These are phyloP conservation scores for Penicillium sp. DNA, from an alignment of 2,329 filamentous ascomycete species.

Conservation along the genomic window DNA sequence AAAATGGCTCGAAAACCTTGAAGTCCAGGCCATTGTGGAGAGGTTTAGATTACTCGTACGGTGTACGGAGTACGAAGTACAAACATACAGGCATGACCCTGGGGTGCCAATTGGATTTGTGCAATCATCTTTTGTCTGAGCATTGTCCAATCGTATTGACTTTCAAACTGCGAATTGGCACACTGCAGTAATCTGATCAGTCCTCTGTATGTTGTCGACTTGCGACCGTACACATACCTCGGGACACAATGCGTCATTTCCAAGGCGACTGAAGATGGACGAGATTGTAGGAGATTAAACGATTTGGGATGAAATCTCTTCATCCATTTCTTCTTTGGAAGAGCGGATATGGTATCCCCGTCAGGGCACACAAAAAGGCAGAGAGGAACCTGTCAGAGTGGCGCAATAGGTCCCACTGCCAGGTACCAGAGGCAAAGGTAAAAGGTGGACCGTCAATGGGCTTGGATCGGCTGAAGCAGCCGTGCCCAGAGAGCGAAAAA, in stretches of 20 bases:
- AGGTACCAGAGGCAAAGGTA: conserved; percentile 1
- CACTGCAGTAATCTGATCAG: conserved; percentile 2
- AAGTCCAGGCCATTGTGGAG: conserved; percentile 8
- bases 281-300: not conserved
- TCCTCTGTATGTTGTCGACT: not conserved
- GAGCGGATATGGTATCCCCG: not conserved
- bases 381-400: no score
- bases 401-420: not conserved
- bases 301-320: not conserved
- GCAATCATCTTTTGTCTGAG: not conserved
- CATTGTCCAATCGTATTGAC: conserved; percentile 1
- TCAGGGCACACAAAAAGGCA: no score
- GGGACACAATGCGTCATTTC: not conserved
- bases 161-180: conserved; percentile 1
- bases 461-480: conserved; percentile 5
- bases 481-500: conserved; percentile 1
- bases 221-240: not conserved
- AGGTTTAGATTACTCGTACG: not conserved
- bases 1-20: conserved; percentile 3
- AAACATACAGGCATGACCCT: not conserved
- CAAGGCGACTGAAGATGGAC: not conserved
- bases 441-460: not conserved
- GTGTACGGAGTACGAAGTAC: not conserved
- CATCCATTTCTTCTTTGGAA: not conserved
- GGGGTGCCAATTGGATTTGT: not conserved